Conservation (phyloP, 2,329 filamentous ascomycete species). For the Diplodia seriata region DNA sequence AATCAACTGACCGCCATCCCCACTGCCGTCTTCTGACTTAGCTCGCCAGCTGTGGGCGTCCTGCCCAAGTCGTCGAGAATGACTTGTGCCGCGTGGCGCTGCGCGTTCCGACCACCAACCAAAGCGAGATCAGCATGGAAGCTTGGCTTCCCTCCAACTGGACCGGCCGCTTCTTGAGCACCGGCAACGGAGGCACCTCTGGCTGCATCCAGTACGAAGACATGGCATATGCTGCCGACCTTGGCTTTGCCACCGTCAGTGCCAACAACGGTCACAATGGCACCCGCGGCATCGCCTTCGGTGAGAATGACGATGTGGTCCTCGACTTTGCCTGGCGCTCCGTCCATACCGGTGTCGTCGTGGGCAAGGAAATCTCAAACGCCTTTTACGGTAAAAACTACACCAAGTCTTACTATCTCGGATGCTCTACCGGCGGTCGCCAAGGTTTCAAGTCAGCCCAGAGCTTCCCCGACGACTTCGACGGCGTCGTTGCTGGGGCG, state of each 20-base stretch:
- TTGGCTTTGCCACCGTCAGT: slow-evolving; percentile 51
- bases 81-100: slow-evolving; percentile 54
- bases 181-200: slow-evolving; percentile 52
- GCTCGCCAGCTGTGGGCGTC: slow-evolving; percentile 39
- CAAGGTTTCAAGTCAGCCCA: slow-evolving; percentile 43
- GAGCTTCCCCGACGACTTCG: slow-evolving; percentile 46
- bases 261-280: slow-evolving; percentile 55
- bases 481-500: slow-evolving; percentile 48
- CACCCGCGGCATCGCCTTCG: slow-evolving; percentile 55
- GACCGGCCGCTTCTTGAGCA: slow-evolving; percentile 50
- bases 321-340: slow-evolving; percentile 58
- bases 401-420: slow-evolving; percentile 51
- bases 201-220: slow-evolving; percentile 51
- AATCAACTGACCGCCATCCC: background rate
- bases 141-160: slow-evolving; percentile 54
- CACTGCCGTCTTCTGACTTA: background rate
- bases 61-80: slow-evolving; percentile 46
- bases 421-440: slow-evolving; percentile 49
- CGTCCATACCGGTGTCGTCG: slow-evolving; percentile 49
- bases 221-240: slow-evolving; percentile 47
- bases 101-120: slow-evolving; percentile 50
- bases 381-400: slow-evolving; percentile 50
- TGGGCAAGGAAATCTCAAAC: slow-evolving; percentile 52
- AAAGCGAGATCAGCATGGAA: slow-evolving; percentile 53
- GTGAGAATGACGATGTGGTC: slow-evolving; percentile 50